A percentile compares a stretch with the other conserved stretches of the same genome.
phyloP scores from a whole-genome alignment of 345 rosid species.

The Cardamine chenopodiifolia region DNA sequence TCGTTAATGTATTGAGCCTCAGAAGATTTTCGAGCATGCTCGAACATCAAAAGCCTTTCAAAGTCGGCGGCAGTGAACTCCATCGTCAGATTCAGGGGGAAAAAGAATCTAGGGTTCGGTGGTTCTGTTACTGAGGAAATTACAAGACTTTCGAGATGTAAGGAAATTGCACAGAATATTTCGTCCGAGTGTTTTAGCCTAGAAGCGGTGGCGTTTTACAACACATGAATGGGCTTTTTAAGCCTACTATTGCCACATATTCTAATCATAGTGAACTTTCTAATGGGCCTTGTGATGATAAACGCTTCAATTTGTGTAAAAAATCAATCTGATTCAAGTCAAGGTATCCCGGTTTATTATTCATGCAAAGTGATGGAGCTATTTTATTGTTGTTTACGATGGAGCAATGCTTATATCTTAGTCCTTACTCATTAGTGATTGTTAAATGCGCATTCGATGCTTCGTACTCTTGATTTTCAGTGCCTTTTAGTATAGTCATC shows the following conservation, averaged over 20 bases:
- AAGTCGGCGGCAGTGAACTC: constrained; percentile 62
- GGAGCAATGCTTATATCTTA: too few relatives aligned
- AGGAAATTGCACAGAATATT: not conserved
- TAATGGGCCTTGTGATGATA: not conserved
- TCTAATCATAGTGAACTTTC: not conserved
- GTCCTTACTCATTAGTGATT: not conserved
- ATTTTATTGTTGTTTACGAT: not conserved
- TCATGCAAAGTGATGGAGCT: not conserved
- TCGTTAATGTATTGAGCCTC: constrained; percentile 59
- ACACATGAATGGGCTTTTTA: constrained; percentile 12
- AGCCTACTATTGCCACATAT: not conserved
- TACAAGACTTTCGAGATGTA: not conserved
- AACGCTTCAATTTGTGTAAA: not conserved
- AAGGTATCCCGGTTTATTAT: too few relatives aligned
- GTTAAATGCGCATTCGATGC: too few relatives aligned
- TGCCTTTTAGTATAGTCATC: too few relatives aligned
- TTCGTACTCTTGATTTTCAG: too few relatives aligned
- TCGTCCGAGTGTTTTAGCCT: constrained; percentile 27
- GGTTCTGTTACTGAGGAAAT: not conserved
- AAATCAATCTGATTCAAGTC: not conserved
- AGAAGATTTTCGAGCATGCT: constrained; percentile 56
- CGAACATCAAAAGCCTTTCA: constrained; percentile 57
- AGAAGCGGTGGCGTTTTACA: not conserved
- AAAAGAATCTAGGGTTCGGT: constrained; percentile 23
- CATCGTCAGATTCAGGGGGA: constrained; percentile 42